Evolutionary conservation across 1,284 basidiomycete species (phyloP), one percentile per base, ranked within the genome.

Genomic region (Trametes pubescens): DNA sequence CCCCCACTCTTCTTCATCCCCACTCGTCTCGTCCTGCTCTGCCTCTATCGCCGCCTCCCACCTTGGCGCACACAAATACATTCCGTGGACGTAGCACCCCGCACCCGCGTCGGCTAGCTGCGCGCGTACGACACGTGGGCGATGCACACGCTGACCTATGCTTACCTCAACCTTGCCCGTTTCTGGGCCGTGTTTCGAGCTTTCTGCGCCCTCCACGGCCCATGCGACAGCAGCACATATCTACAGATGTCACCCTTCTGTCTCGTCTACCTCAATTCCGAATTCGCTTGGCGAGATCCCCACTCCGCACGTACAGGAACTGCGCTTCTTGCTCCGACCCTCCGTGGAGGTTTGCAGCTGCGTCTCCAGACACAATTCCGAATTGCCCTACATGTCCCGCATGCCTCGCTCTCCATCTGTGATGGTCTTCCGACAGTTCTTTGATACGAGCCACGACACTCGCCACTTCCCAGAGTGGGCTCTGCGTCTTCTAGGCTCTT

Each of bases 331-430:
- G 64, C 67, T 68, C 67, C 67, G 67, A 62, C 57, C 47, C 51
- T 51, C 37, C 67, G 67, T 68, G 67, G 67, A 68, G 63, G 63
- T 49, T 63, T 56, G 35, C 53, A 40, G 56, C 66, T 68, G 67
- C 67, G 64, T 68, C 67, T 68, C 67, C 67, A 68, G 64, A 62
- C 64, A 47, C 55, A 65, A 68, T 68, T 68, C 67, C 64, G 67
- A 68, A 68, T 68, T 64, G 44, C 38, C n/a, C 11, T 24, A 44
- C 52, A 52, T 51, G 58, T 59, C 51, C 66, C 66, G 59, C 66
- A 59, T 68, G 66, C 49, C 59, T 14, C 59, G 44, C 61, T 26
- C 66, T 61, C 61, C 66, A 63, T 68, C 66, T 65, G 58, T 68
- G 66, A 68, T 68, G 59, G 48, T 37, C 57, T 47, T 60, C 37